A percentile compares a stretch with the other conserved stretches of the same genome.
Evolutionary conservation across 2,329 filamentous ascomycete genomes (phyloP).

Genomic region (Pseudopithomyces maydicus): DNA sequence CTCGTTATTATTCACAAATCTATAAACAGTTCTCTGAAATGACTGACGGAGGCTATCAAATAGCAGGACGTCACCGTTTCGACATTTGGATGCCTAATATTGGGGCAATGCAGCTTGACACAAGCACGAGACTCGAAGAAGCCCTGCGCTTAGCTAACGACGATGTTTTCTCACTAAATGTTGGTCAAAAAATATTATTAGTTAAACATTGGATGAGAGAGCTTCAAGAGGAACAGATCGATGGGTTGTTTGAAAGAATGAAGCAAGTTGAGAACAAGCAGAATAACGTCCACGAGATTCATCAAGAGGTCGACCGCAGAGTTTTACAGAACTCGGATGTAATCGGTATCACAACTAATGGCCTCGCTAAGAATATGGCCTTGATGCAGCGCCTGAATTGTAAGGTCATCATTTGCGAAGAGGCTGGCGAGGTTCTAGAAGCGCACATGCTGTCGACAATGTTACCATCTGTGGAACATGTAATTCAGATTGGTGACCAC

Average conservation of each 20-base stretch:
- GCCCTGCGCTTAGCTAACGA: too few species aligned
- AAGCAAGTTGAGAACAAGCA: neutral
- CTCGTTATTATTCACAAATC: slow-evolving; percentile 17
- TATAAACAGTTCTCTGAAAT: slow-evolving; percentile 21
- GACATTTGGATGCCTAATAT: slow-evolving; percentile 29
- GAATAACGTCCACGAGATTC: slow-evolving; percentile 23
- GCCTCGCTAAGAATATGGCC: slow-evolving; percentile 60
- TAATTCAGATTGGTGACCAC: slow-evolving; percentile 69
- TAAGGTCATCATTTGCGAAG: slow-evolving; percentile 69
- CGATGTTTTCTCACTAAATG: too few species aligned
- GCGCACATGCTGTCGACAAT: slow-evolving; percentile 60
- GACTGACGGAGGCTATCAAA: slow-evolving; percentile 22
- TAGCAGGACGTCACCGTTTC: slow-evolving; percentile 29
- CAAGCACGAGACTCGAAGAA: too few species aligned
- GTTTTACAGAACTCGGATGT: slow-evolving; percentile 53
- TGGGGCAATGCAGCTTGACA: too few species aligned
- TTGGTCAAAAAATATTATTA: too few species aligned
- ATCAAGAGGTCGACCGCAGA: slow-evolving; percentile 47
- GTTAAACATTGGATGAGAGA: too few species aligned
- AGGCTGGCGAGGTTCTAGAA: slow-evolving; percentile 72
- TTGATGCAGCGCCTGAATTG: slow-evolving; percentile 55
- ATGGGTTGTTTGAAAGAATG: too few species aligned
- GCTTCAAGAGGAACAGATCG: slow-evolving; percentile 7
- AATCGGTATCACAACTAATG: slow-evolving; percentile 65
- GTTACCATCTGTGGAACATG: slow-evolving; percentile 57